Conservation (phyloP, 2,329 filamentous ascomycete species). For the Apiospora koreana region DNA sequence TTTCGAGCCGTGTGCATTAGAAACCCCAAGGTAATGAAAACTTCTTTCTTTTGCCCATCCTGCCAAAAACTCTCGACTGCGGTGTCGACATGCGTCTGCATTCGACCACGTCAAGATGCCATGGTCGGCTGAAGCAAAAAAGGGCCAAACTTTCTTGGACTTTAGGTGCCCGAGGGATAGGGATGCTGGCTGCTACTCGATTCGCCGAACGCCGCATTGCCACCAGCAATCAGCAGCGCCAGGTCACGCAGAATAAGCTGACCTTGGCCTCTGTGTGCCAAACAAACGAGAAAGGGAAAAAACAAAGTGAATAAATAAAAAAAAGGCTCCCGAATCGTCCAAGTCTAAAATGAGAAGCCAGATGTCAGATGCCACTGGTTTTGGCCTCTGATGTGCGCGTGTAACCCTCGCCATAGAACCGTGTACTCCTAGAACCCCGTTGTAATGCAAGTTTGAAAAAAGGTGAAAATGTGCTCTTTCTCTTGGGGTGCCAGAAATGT, state of each 20-base stretch:
- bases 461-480: not conserved
- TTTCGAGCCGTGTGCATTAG: not conserved
- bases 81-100: not conserved
- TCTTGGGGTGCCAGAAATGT: conserved; percentile 9
- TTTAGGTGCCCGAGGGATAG: conserved; percentile 5
- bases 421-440: conserved; percentile 12
- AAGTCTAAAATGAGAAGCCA: conserved; percentile 2
- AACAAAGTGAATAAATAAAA: conserved; percentile 1
- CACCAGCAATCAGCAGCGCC: not conserved
- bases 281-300: not conserved
- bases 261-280: not conserved
- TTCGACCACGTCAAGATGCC: not conserved
- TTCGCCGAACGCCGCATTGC: conserved; percentile 1
- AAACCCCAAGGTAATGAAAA: not conserved
- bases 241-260: not conserved
- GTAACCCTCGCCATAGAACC: not conserved
- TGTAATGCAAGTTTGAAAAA: conserved; percentile 10
- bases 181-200: not conserved
- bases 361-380: not conserved
- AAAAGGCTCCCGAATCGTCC: not conserved
- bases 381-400: not conserved
- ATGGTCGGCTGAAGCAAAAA: not conserved
- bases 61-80: not conserved
- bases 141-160: not conserved
- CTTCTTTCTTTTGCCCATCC: not conserved